Evolutionary conservation across 2,329 filamentous ascomycete genomes (phyloP), one percentile per base, ranked within the genome.

Genomic region (Fusarium coicis): DNA sequence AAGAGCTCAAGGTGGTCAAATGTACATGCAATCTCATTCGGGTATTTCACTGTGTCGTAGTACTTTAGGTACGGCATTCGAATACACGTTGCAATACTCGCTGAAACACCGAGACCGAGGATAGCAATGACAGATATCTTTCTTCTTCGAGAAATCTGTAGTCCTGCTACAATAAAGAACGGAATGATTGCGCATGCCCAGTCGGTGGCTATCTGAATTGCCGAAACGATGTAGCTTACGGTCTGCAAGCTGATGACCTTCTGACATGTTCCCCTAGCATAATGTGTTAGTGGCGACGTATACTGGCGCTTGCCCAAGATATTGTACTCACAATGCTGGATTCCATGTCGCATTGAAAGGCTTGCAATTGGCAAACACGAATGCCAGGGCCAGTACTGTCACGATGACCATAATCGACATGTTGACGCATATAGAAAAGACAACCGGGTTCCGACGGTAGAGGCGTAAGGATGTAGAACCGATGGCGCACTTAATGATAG

Each of bases 281-380:
- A 32, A 32, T 6, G 4, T 32, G 4, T 32, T 32, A 32, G 32
- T 14, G 10, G 28, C 28, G 28, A 7, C 28, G 11, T 14, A 32
- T 34, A 34, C 2, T 34, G 32, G 4, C 10, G 16, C 10, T 37
- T 19, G 7, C 7, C 18, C 37, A 39, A 39, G 37, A 3, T 1
- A 14, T 10, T 43, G 11, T 14, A 11, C 56, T 15, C 19, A 68
- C 66, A 68, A 16, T 1, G 49, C 42, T 5, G 63, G 56, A 2
- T 68, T 68, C 66, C 63, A 68, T 5, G 56, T 68, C 1, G 66
- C 66, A 3, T 44, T 50, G 18, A 68, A 42, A 2, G 66, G 66
- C 11, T n/a, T 68, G 21, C 66, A 68, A 5, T 68, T 63, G 11
- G 66, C 66, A 39, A 68, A 68, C 7, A 68, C 64, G 15, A 63